Percentiles rank a stretch among this genome's conserved stretches.
Conservation (phyloP, 2,329 filamentous ascomycete species). For the Aschersonia sp. region DNA sequence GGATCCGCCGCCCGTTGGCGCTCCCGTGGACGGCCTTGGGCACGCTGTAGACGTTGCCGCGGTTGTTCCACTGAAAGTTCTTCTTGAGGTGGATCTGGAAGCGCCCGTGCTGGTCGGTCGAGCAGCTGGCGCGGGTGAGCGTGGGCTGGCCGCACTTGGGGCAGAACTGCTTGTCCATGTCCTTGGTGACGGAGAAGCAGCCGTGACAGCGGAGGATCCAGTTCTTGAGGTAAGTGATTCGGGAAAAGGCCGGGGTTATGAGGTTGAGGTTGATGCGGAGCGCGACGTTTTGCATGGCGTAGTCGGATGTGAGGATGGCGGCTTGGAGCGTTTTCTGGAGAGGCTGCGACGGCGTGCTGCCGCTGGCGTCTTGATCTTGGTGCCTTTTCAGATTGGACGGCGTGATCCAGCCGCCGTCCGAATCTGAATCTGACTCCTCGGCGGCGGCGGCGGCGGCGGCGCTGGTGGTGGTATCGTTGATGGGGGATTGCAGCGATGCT, state of each 20-base stretch:
- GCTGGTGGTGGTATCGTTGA: neutral
- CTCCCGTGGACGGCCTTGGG: constrained; percentile 78
- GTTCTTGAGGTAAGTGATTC: constrained; percentile 73
- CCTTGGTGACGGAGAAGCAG: constrained; percentile 72
- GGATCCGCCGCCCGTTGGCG: constrained; percentile 59
- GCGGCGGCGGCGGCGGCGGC: constrained; percentile 3
- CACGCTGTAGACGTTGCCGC: constrained; percentile 83
- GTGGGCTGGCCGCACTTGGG: constrained; percentile 79
- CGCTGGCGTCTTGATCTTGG: constrained; percentile 48
- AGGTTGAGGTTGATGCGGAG: constrained; percentile 90
- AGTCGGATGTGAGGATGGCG: constrained; percentile 89
- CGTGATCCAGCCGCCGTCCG: constrained; percentile 83
- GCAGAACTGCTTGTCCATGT: constrained; percentile 86
- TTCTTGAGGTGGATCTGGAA: constrained; percentile 81
- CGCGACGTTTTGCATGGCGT: constrained; percentile 94
- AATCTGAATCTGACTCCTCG: constrained; percentile 29
- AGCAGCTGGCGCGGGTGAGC: constrained; percentile 71
- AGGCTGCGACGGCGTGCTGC: constrained; percentile 29
- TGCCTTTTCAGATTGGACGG: constrained; percentile 81
- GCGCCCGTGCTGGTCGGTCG: constrained; percentile 63
- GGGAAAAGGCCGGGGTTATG: constrained; percentile 61
- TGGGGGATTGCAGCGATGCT: no score
- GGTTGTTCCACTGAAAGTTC: constrained; percentile 92
- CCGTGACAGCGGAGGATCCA: constrained; percentile 89
- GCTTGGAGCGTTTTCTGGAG: constrained; percentile 60